Conservation (phyloP, 208 protist species). For the Trypanosoma mega region DNA sequence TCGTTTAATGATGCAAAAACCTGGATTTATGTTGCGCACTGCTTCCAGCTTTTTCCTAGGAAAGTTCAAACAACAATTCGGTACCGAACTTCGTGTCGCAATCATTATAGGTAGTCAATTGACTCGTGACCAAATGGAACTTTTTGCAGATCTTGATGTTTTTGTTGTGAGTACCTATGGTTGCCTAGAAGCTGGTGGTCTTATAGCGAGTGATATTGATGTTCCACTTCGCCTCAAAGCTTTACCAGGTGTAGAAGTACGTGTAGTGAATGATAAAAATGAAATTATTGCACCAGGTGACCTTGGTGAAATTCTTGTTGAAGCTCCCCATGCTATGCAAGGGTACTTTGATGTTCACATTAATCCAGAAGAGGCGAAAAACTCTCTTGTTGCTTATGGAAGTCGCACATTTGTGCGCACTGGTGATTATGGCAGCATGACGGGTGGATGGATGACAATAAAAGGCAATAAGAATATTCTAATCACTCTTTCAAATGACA, state of each 20-base stretch:
- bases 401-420: slow-evolving; percentile 89
- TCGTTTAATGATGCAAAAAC: slow-evolving; percentile 85
- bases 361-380: slow-evolving; percentile 82
- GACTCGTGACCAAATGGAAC: slow-evolving; percentile 83
- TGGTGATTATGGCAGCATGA: slow-evolving; percentile 85
- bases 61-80: slow-evolving; percentile 90
- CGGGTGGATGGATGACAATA: slow-evolving; percentile 83
- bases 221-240: slow-evolving; percentile 87
- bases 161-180: slow-evolving; percentile 90
- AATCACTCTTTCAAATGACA: slow-evolving; percentile 77
- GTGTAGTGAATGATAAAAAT: slow-evolving; percentile 89
- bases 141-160: slow-evolving; percentile 88
- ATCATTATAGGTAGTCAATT: slow-evolving; percentile 84
- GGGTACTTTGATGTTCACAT: slow-evolving; percentile 92
- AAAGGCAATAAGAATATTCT: slow-evolving; percentile 86
- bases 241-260: slow-evolving; percentile 86
- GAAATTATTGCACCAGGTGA: slow-evolving; percentile 88
- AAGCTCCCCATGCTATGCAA: slow-evolving; percentile 88
- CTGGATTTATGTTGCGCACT: slow-evolving; percentile 62
- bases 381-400: slow-evolving; percentile 87
- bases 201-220: slow-evolving; percentile 88
- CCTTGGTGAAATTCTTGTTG: slow-evolving; percentile 84
- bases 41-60: slow-evolving; percentile 76
- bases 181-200: slow-evolving; percentile 83
- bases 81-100: slow-evolving; percentile 76